Evolutionary conservation across 2,329 filamentous ascomycete genomes (phyloP).

Genomic region (Neofusicoccum laricinum): DNA sequence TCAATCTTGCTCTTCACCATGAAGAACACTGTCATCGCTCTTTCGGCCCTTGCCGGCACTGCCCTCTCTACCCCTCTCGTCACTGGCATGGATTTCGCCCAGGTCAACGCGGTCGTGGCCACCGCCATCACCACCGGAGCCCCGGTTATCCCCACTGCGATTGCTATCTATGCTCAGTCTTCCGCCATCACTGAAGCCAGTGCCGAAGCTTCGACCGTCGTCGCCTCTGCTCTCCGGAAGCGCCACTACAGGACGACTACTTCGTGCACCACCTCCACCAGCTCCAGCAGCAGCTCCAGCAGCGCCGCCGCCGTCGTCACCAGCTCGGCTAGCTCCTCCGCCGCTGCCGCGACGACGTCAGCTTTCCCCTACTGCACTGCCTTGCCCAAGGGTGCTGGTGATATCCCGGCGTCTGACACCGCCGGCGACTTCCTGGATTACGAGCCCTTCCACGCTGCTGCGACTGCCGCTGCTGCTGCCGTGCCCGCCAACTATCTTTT

Average conservation of each 20-base stretch:
- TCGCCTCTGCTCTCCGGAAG: conserved; percentile 3
- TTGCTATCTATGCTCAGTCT: background rate
- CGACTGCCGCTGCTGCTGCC: background rate
- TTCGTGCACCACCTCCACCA: background rate
- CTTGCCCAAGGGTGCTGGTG: background rate
- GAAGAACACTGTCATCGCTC: conserved; percentile 11
- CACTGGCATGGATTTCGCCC: background rate
- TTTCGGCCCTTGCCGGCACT: conserved; percentile 11
- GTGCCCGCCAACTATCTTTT: conserved; percentile 7
- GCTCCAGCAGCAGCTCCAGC: background rate
- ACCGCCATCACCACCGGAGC: background rate
- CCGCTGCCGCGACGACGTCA: background rate
- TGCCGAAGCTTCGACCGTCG: background rate
- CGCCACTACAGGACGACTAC: background rate
- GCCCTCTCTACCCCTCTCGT: conserved; percentile 1
- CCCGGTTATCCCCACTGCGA: background rate
- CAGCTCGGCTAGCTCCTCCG: background rate
- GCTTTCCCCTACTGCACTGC: background rate
- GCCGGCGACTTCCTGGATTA: background rate
- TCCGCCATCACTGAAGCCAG: background rate
- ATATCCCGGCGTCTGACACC: background rate
- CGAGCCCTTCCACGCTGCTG: background rate
- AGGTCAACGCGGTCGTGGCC: conserved; percentile 5
- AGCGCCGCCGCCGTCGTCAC: background rate
- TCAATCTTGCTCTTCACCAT: conserved; percentile 3